These are phyloP conservation scores for Naganishia onofrii DNA, from an alignment of 768 basidiomycete species.

Conservation along the genomic window DNA sequence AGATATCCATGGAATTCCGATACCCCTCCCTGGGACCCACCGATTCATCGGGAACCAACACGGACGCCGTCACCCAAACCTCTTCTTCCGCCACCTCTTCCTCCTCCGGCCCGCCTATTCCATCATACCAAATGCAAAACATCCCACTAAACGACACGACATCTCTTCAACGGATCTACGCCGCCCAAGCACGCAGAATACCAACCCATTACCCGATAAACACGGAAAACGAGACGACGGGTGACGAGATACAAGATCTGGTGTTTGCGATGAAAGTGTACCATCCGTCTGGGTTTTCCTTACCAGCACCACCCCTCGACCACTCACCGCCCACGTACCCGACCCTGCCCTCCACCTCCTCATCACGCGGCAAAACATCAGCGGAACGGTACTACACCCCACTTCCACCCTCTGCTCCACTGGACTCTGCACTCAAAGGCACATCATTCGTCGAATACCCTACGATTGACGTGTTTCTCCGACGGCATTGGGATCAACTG, in stretches of 20 bases:
- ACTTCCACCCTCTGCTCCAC: constrained; percentile 21
- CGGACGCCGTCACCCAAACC: constrained; percentile 21
- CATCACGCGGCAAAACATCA: not conserved
- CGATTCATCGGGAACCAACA: constrained; percentile 45
- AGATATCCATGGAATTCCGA: constrained; percentile 71
- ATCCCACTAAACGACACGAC: constrained; percentile 42
- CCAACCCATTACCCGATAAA: constrained; percentile 2
- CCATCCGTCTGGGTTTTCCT: constrained; percentile 32
- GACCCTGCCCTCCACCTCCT: not conserved
- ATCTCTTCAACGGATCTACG: constrained; percentile 12
- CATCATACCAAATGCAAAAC: constrained; percentile 27
- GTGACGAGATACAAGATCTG: not conserved
- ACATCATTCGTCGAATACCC: constrained; percentile 81
- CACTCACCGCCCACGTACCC: not conserved
- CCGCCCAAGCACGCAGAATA: not conserved
- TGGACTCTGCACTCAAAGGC: constrained; percentile 59
- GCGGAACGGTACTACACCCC: not conserved
- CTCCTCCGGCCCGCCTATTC: constrained; percentile 53
- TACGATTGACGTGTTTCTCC: constrained; percentile 72
- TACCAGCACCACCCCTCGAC: not conserved
- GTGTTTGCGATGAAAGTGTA: constrained; percentile 40
- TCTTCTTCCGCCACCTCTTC: constrained; percentile 53
- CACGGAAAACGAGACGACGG: not conserved
- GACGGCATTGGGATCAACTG: constrained; percentile 57
- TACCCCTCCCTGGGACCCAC: constrained; percentile 58